These are phyloP conservation scores for Russula vinacea DNA, from an alignment of 768 basidiomycete genomes.

Conservation along the genomic window DNA sequence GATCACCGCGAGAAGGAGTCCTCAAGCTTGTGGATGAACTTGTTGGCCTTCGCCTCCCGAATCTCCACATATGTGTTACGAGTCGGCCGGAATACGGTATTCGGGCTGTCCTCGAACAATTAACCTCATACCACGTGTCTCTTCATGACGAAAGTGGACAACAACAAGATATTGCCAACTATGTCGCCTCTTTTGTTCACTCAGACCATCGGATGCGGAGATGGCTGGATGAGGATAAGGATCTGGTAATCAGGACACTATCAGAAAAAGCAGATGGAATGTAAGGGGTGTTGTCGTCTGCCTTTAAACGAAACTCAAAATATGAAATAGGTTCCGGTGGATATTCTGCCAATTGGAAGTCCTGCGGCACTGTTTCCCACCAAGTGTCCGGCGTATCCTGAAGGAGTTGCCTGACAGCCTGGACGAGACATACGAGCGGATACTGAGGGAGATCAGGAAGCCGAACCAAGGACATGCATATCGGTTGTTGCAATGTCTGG, in stretches of 20 bases:
- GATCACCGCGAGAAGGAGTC: neutral
- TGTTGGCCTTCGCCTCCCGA: neutral
- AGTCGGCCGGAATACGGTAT: neutral
- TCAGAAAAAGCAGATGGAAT: constrained; percentile 1
- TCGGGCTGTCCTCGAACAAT: neutral
- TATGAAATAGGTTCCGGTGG: neutral
- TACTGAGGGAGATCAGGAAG: neutral
- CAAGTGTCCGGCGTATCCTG: neutral
- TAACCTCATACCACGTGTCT: neutral
- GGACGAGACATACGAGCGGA: constrained; percentile 10
- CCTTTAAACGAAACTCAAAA: neutral
- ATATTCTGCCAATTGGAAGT: neutral
- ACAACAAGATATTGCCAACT: neutral
- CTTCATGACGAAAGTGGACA: neutral
- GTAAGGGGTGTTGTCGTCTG: neutral
- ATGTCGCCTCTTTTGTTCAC: neutral
- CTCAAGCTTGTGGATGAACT: neutral
- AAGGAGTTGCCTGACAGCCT: neutral
- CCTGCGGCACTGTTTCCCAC: neutral
- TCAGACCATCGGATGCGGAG: neutral
- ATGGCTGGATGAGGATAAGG: neutral
- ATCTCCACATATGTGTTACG: neutral
- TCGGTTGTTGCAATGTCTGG: constrained; percentile 2
- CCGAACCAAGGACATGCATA: neutral
- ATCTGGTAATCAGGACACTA: neutral